Percentiles rank a stretch among this genome's conserved stretches.
phyloP scores from a whole-genome alignment of 768 basidiomycete species.

The Tylopilus vinaceipallidus region DNA sequence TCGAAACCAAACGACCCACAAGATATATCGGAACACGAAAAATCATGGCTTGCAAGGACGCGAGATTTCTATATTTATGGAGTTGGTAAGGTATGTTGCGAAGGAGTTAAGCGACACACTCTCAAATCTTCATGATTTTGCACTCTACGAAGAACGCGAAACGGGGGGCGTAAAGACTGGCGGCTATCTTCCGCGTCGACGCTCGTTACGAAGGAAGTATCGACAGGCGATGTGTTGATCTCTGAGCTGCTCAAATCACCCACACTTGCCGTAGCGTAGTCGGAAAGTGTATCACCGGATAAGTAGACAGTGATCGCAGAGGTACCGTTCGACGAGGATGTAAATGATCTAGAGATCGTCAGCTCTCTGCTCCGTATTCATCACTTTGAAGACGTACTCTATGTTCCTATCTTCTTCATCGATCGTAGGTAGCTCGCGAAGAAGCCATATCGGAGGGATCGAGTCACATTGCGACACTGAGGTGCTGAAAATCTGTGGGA shows the following conservation, averaged over 20 bases:
- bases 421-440: constrained; percentile 1
- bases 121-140: constrained; percentile 18
- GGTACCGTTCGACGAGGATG: not conserved
- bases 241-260: not conserved
- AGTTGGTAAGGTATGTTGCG: not conserved
- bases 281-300: constrained; percentile 6
- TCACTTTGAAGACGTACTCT: not conserved
- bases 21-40: not conserved
- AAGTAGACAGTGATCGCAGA: constrained; percentile 5
- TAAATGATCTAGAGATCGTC: not conserved
- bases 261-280: not conserved
- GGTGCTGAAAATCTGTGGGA: not conserved
- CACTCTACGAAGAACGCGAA: constrained; percentile 18
- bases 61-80: constrained; percentile 1
- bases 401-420: constrained; percentile 3
- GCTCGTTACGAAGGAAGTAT: constrained; percentile 23
- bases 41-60: not conserved
- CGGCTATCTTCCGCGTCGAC: constrained; percentile 7
- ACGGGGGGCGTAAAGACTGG: not conserved
- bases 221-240: not conserved
- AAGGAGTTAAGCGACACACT: not conserved
- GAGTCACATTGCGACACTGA: not conserved
- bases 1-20: not conserved
- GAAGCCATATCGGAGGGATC: not conserved
- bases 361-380: not conserved